Evolutionary conservation across 306 rosid species (phyloP).

Genomic region (Clitoria ternatea): DNA sequence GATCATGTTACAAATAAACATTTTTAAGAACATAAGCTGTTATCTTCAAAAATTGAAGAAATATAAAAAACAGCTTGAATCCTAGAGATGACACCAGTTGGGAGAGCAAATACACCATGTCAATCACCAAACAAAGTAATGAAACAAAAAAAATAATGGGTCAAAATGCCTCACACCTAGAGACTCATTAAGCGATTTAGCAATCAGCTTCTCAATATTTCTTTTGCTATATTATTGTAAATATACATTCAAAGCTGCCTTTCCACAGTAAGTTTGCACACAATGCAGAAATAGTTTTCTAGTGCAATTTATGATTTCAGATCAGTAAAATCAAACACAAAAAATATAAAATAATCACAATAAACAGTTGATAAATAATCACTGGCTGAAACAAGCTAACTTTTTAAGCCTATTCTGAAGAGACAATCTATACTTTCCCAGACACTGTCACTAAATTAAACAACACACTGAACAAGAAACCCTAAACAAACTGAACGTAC

Average conservation of each 20-base stretch:
- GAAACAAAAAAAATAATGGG: no score
- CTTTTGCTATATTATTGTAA: background rate
- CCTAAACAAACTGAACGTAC: background rate
- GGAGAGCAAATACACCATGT: no score
- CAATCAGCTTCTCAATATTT: constrained; percentile 4
- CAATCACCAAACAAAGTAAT: no score
- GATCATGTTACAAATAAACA: background rate
- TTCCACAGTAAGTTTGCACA: background rate
- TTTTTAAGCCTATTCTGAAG: background rate
- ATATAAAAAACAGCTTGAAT: no score
- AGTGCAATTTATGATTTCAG: background rate
- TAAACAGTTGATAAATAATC: background rate
- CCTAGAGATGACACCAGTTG: no score
- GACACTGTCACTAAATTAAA: background rate
- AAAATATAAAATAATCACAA: background rate
- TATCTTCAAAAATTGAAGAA: background rate
- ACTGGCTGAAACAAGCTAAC: background rate
- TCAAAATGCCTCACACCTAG: background rate
- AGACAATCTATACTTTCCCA: background rate
- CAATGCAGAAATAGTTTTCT: background rate
- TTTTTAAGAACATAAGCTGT: background rate
- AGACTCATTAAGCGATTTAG: background rate
- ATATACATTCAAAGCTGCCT: background rate
- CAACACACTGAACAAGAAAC: background rate
- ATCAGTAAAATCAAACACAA: background rate